Evolutionary conservation across 2,329 filamentous ascomycete genomes (phyloP).

Genomic region (Alternaria sp.): DNA sequence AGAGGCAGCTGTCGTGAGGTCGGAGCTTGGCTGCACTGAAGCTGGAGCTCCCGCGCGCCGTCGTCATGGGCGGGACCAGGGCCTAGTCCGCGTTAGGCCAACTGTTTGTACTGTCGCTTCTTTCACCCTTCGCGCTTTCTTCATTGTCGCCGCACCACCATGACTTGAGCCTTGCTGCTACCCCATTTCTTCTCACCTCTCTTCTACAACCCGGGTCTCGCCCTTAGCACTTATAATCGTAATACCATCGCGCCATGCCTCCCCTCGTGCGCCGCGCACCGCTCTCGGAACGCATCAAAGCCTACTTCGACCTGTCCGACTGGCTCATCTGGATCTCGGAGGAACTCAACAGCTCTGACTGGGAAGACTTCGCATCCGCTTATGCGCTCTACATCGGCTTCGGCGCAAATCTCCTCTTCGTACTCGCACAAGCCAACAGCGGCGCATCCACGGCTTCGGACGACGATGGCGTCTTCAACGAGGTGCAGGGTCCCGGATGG

Average conservation of each 20-base stretch:
- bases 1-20: slow-evolving; percentile 25
- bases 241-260: slow-evolving; percentile 27
- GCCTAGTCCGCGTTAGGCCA: slow-evolving; percentile 30
- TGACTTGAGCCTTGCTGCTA: slow-evolving; percentile 28
- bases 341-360: slow-evolving; percentile 88
- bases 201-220: not conserved
- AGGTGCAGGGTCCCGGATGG: slow-evolving; percentile 63
- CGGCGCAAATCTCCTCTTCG: slow-evolving; percentile 76
- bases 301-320: slow-evolving; percentile 85
- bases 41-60: slow-evolving; percentile 14
- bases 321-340: slow-evolving; percentile 90
- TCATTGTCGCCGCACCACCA: slow-evolving; percentile 12
- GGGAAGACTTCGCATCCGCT: slow-evolving; percentile 77
- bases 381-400: slow-evolving; percentile 79
- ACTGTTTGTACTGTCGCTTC: slow-evolving; percentile 24
- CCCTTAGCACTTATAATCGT: not conserved
- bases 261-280: slow-evolving; percentile 84
- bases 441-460: slow-evolving; percentile 55
- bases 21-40: slow-evolving; percentile 22
- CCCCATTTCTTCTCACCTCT: not conserved
- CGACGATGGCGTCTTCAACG: slow-evolving; percentile 82
- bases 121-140: slow-evolving; percentile 11
- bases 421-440: slow-evolving; percentile 82
- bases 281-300: slow-evolving; percentile 78
- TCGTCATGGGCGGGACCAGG: slow-evolving; percentile 33